Evolutionary conservation across 495 filamentous ascomycete species (phyloP).

Genomic region (Elasticomyces elasticus): DNA sequence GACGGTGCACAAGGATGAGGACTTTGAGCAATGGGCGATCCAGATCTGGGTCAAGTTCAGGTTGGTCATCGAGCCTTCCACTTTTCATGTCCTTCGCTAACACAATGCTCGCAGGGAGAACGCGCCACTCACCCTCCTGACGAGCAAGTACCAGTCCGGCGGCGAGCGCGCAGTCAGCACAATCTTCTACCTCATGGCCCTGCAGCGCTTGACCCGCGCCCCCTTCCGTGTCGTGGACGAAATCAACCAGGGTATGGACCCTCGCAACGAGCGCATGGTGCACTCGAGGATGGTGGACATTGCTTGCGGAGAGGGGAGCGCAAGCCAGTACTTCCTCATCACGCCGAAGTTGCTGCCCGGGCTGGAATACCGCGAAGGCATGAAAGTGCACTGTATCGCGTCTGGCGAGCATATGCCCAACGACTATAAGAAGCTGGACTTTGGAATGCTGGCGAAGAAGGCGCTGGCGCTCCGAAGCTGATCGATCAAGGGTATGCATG

Average conservation of each 20-base stretch:
- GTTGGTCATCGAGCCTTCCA: constrained; percentile 34
- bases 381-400: constrained; percentile 89
- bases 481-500: too few relatives aligned
- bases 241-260: constrained; percentile 99
- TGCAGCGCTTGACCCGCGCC: constrained; percentile 84
- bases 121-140: constrained; percentile 72
- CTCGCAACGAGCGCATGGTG: constrained; percentile 93
- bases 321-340: constrained; percentile 80
- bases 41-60: constrained; percentile 91
- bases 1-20: constrained; percentile 63
- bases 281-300: constrained; percentile 68
- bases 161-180: constrained; percentile 94
- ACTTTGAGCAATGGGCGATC: constrained; percentile 87
- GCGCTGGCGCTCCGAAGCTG: constrained; percentile 17
- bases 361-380: constrained; percentile 73
- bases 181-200: constrained; percentile 98
- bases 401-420: constrained; percentile 81
- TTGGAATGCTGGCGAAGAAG: constrained; percentile 36
- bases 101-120: constrained; percentile 45
- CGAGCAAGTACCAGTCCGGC: constrained; percentile 88
- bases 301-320: constrained; percentile 45
- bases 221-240: constrained; percentile 99
- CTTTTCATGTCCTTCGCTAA: background rate
- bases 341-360: constrained; percentile 90
- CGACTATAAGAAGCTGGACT: constrained; percentile 44